phyloP scores from a whole-genome alignment of 2,329 filamentous ascomycete genomes.

The Fusarium dimerum region DNA sequence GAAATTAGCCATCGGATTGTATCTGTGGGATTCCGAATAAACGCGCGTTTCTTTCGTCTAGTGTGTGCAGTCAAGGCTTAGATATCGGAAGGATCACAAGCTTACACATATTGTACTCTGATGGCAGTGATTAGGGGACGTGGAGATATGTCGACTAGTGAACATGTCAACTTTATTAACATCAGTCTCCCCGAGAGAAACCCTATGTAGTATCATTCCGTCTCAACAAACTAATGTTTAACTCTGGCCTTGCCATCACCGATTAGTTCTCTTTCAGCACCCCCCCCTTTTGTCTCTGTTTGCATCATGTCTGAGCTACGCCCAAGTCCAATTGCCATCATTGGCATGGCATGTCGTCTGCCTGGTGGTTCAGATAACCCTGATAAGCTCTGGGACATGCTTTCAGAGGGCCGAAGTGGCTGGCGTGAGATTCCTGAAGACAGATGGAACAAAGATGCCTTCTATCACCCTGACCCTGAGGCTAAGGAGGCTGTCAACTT shows the following conservation, averaged over 20 bases:
- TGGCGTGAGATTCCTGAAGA: constrained; percentile 23
- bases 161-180: too few relatives aligned
- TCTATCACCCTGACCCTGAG: constrained; percentile 22
- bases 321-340: constrained; percentile 28
- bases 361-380: constrained; percentile 27
- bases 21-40: too few relatives aligned
- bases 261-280: constrained; percentile 1
- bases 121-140: not conserved
- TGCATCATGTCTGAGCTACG: constrained; percentile 6
- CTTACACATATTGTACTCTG: too few relatives aligned
- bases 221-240: not conserved
- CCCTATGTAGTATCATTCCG: not conserved
- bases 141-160: not conserved
- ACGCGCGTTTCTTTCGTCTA: too few relatives aligned
- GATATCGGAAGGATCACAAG: too few relatives aligned
- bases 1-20: too few relatives aligned
- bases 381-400: constrained; percentile 31
- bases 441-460: constrained; percentile 25
- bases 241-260: not conserved
- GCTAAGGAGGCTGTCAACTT: constrained; percentile 20
- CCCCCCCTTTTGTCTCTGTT: not conserved
- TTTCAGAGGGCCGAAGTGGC: constrained; percentile 20
- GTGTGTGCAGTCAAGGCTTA: too few relatives aligned
- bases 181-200: not conserved
- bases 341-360: constrained; percentile 33